Evolutionary conservation across 75 land plant genomes (phyloP).

Genomic region (Ceratopteris richardii): DNA sequence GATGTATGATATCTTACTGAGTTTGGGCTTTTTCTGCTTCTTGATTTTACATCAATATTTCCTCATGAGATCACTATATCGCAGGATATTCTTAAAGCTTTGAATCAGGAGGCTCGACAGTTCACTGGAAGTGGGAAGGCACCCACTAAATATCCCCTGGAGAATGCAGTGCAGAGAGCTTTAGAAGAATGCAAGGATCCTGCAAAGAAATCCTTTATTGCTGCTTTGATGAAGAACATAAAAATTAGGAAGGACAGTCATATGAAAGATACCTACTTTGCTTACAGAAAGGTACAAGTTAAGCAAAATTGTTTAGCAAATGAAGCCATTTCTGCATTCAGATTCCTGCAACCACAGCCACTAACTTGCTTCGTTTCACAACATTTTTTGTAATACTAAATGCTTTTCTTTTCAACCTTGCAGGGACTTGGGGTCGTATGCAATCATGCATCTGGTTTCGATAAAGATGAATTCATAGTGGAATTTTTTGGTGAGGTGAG

Average conservation of each 20-base stretch:
- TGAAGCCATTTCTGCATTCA: too few relatives aligned
- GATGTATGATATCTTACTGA: slow-evolving; percentile 38
- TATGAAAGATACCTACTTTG: slow-evolving; percentile 75
- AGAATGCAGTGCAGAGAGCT: slow-evolving; percentile 66
- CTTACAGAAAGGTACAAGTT: slow-evolving; percentile 82
- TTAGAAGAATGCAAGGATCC: slow-evolving; percentile 33
- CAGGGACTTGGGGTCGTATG: slow-evolving; percentile 99
- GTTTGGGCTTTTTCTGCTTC: background rate
- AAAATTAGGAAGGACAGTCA: slow-evolving; percentile 33
- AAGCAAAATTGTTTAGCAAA: too few relatives aligned
- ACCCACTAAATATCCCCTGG: slow-evolving; percentile 76
- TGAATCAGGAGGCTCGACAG: slow-evolving; percentile 74
- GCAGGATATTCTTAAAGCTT: slow-evolving; percentile 47
- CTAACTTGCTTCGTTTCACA: too few relatives aligned
- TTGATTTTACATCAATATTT: background rate
- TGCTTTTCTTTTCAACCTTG: too few relatives aligned
- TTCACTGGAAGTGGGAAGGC: slow-evolving; percentile 86
- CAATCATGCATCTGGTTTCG: slow-evolving; percentile 81
- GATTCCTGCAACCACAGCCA: too few relatives aligned
- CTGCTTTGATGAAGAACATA: slow-evolving; percentile 54
- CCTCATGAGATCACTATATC: too few relatives aligned
- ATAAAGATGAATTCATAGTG: slow-evolving; percentile 88
- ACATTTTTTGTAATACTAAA: too few relatives aligned
- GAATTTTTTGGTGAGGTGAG: slow-evolving; percentile 98
- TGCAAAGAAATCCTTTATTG: slow-evolving; percentile 34